Evolutionary conservation across 306 rosid species (phyloP), one percentile per base, ranked within the genome.

Genomic region (Hippophae rhamnoides): DNA sequence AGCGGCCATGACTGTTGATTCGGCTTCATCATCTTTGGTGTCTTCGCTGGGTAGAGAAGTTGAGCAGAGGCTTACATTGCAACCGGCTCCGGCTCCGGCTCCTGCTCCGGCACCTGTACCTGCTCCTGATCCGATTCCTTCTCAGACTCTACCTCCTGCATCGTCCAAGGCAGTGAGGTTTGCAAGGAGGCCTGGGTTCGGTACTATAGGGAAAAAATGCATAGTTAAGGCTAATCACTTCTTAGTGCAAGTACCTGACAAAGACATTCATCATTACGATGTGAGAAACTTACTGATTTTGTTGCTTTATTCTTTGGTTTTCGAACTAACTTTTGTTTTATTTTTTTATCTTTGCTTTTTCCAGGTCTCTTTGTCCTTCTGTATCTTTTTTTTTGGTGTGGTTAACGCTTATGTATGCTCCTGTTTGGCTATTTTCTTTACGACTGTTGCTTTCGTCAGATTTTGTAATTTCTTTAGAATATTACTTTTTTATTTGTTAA

Each of bases 211-310:
- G 0, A 25, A 0, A 0, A 76, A 13, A 41, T 23, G 65, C 6
- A 6, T 47, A 9, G 78, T 86, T 2, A 71, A 82, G 0, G 97
- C 97, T 0, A 89, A 89, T 57, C 97, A 89, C n/a, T 83, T 89
- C 5, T 51, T 64, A 1, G 79, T 83, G 0, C 7, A 83, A 31
- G 76, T 81, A 1, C 72, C 74, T 0, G 74, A 74, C 0, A 13
- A 9, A 0, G 89, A 83, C 56, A 51, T 81, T 0, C 73, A 70
- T 8, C 97, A 83, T 2, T 89, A 89, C 5, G 86, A 78, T 66
- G 94, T 82, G 0, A 73, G 84, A 70, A 41, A 14, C 9, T 11
- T n/a, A 6, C 5, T 6, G 51, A 6, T 13, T 12, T 10, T 10
- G 14, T 64, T 7, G 8, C 40, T 54, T 41, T 5, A 5, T 47